Base-by-base conservation (phyloP, 352 stramenopile genomes). In the Pythium insidiosum region DNA sequence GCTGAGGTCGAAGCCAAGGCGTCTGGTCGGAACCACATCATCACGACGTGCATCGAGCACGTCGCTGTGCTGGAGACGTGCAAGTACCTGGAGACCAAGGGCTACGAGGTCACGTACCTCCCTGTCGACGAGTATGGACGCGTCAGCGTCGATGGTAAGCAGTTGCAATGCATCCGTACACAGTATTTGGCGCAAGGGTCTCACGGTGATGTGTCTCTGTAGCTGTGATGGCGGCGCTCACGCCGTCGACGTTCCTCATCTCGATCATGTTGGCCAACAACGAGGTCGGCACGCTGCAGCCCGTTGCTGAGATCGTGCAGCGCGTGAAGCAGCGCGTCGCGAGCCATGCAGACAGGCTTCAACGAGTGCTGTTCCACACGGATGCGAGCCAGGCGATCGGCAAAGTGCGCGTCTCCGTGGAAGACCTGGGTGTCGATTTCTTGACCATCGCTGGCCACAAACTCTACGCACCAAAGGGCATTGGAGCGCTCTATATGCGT, bases 241-340 rank as follows among this genome's bases (percentile, higher is more conserved):
- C 55, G 28, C 30, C 63, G 0, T 58, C 95, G 49, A 98, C 94
- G 12, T 86, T 86, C 18, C 62, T 99, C 12, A 83, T 99, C 21
- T 98, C 95, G 1, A 55, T 99, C 38, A 99, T 99, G 95, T 78
- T 97, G 16, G 94, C 95, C n/a, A 98, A 99, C 61, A 99, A 99
- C 61, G 96, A 99, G 73, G 86, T 98, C 23, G 95, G 95, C 25
- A 92, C 93, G 21, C 61, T 99, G 20, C 92, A 99, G 64, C 94
- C 94, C 4, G 84, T 99, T 16, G 69, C 71, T 1, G 73, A 95
- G 35, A 94, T 99, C 36, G 16, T 28, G 35, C 58, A 54, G 35
- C 62, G 60, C 36, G 63, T 60, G 12, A 45, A 52, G 7, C 45
- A 66, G 7, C 43, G 65, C 20, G 39, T 56, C n/a, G 26, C 31